Evolutionary conservation across 2,329 filamentous ascomycete genomes (phyloP).

Genomic region (Chaetomium sp.): DNA sequence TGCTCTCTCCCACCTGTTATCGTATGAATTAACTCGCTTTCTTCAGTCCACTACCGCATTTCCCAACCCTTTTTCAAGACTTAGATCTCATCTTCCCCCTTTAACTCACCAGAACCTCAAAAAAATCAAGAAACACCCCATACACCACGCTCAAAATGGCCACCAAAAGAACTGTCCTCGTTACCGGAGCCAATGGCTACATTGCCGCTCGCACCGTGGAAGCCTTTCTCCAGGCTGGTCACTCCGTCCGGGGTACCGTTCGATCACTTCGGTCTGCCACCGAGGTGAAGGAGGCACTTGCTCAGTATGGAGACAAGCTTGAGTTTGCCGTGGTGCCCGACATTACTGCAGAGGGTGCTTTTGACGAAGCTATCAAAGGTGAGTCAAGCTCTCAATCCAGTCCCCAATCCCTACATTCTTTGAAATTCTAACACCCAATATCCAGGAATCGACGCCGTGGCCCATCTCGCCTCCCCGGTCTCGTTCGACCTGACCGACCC

Average conservation of each 20-base stretch:
- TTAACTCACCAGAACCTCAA: neutral
- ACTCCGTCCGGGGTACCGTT: constrained; percentile 36
- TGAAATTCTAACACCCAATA: neutral
- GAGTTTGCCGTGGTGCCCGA: constrained; percentile 21
- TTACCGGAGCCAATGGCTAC: constrained; percentile 39
- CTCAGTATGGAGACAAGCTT: constrained; percentile 12
- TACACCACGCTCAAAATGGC: neutral
- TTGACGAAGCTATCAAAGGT: constrained; percentile 22
- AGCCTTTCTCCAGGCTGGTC: constrained; percentile 31
- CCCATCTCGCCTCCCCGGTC: constrained; percentile 25
- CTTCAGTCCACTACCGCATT: too few relatives aligned
- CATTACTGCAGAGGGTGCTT: constrained; percentile 19
- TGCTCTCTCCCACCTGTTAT: too few relatives aligned
- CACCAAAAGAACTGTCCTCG: constrained; percentile 25
- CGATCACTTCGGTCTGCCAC: neutral
- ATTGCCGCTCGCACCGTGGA: constrained; percentile 35
- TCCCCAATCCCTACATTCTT: neutral
- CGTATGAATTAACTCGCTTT: too few relatives aligned
- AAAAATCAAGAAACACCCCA: neutral
- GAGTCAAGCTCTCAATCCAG: neutral
- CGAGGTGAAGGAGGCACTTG: constrained; percentile 1
- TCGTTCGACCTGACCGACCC: constrained; percentile 22
- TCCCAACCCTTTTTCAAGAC: too few relatives aligned
- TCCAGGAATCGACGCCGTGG: constrained; percentile 13
- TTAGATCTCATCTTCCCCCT: too few relatives aligned